A percentile compares a stretch with the other conserved stretches of the same genome.
phyloP scores from a whole-genome alignment of 257 asterid genomes.

The Avicennia marina region DNA sequence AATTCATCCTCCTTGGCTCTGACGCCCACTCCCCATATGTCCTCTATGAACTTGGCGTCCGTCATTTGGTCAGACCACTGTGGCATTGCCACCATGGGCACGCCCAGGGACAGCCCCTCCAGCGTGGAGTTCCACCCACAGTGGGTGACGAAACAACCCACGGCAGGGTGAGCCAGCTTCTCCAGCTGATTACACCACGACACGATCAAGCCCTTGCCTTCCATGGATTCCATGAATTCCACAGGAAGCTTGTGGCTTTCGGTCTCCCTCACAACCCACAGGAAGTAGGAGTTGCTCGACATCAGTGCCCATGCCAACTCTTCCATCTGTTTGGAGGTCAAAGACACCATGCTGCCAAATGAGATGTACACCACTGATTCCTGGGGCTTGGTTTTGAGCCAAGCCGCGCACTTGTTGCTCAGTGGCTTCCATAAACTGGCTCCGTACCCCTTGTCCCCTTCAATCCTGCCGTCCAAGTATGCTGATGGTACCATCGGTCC shows the following conservation, averaged over 20 bases:
- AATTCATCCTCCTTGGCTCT: constrained; percentile 51
- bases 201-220: constrained; percentile 44
- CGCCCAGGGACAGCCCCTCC: constrained; percentile 53
- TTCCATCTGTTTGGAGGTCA: constrained; percentile 45
- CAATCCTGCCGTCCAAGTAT: constrained; percentile 53
- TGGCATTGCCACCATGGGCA: constrained; percentile 64
- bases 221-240: constrained; percentile 20
- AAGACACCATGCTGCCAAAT: constrained; percentile 67
- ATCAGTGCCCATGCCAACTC: constrained; percentile 42
- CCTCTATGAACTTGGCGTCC: constrained; percentile 59
- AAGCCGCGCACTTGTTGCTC: constrained; percentile 38
- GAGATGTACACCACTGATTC: constrained; percentile 58
- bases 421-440: constrained; percentile 76
- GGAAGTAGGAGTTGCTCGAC: constrained; percentile 29
- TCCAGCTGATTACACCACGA: constrained; percentile 77
- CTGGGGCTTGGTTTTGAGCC: constrained; percentile 47
- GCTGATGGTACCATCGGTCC: constrained; percentile 76
- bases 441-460: constrained; percentile 61
- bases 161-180: constrained; percentile 38
- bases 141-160: constrained; percentile 64
- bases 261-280: constrained; percentile 61
- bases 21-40: constrained; percentile 54
- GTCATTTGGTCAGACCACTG: constrained; percentile 72
- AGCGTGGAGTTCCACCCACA: no score
- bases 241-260: constrained; percentile 42